Percentiles rank a stretch among this genome's conserved stretches.
phyloP scores from a whole-genome alignment of 163 green algal genomes.

The Scenedesmus sp. region DNA sequence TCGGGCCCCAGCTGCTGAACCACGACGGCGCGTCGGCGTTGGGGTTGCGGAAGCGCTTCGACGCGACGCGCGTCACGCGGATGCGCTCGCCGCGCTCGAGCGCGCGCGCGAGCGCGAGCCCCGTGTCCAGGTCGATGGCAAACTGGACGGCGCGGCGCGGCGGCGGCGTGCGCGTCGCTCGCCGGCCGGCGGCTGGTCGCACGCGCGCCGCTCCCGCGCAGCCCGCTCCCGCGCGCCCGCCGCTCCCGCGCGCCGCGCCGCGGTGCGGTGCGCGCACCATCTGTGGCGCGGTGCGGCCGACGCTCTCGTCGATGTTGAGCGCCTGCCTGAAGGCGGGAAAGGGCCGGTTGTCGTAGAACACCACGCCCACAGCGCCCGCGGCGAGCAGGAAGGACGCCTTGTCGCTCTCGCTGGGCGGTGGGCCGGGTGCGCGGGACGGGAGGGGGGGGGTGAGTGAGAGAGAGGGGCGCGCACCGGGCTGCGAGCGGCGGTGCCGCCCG shows the following conservation, averaged over 20 bases:
- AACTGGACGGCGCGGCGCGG: too few species aligned
- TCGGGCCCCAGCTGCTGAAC: constrained; percentile 30
- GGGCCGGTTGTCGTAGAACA: constrained; percentile 19
- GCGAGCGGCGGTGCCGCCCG: too few species aligned
- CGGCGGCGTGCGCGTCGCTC: too few species aligned
- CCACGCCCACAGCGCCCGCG: constrained; percentile 1
- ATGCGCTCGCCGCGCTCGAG: not conserved
- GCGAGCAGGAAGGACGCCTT: constrained; percentile 15
- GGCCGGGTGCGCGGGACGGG: not conserved
- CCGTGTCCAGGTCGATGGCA: constrained; percentile 2
- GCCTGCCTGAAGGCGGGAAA: constrained; percentile 15
- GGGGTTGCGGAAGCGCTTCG: constrained; percentile 20
- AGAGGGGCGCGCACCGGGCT: too few species aligned
- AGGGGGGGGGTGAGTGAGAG: too few species aligned
- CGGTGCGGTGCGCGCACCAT: too few species aligned
- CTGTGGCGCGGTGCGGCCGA: not conserved
- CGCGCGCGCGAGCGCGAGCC: not conserved
- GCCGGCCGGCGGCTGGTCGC: too few species aligned
- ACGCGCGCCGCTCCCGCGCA: too few species aligned
- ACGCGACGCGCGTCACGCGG: not conserved
- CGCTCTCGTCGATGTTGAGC: not conserved
- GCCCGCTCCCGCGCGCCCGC: too few species aligned
- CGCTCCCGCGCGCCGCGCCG: too few species aligned
- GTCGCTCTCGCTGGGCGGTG: constrained; percentile 2
- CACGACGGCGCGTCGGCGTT: constrained; percentile 20